A percentile compares a stretch with the other conserved stretches of the same genome.
Evolutionary conservation across 495 filamentous ascomycete species (phyloP).

Genomic region (Glarea lozoyensis): DNA sequence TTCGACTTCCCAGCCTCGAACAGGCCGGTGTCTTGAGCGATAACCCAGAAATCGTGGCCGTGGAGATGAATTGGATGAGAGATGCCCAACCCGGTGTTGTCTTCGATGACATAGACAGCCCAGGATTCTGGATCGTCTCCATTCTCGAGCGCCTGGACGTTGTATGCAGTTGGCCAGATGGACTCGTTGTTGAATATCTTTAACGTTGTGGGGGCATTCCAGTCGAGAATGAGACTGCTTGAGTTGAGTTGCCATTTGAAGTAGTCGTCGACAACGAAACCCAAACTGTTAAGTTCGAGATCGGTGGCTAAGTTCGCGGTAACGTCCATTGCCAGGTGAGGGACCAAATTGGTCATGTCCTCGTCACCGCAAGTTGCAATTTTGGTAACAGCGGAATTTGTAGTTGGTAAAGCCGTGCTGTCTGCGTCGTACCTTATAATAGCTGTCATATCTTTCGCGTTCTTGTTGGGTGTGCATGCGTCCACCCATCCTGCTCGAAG

Average conservation of each 20-base stretch:
- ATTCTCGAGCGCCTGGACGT: conserved; percentile 31
- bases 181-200: conserved; percentile 26
- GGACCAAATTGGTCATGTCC: conserved; percentile 22
- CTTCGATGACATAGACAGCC: conserved; percentile 28
- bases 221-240: conserved; percentile 30
- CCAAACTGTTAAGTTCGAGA: conserved; percentile 16
- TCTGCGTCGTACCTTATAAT: conserved; percentile 44
- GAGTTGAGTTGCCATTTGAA: conserved; percentile 36
- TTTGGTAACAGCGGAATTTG: conserved; percentile 17
- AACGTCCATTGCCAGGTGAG: conserved; percentile 25
- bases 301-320: conserved; percentile 10
- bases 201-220: conserved; percentile 31
- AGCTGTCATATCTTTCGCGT: conserved; percentile 40
- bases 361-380: conserved; percentile 25
- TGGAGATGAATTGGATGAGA: conserved; percentile 47
- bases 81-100: conserved; percentile 18
- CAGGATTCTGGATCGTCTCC: conserved; percentile 25
- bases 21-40: conserved; percentile 33
- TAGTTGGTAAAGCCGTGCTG: conserved; percentile 26
- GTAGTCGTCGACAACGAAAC: conserved; percentile 12
- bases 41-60: conserved; percentile 49
- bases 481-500: conserved; percentile 17
- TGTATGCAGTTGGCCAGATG: conserved; percentile 28
- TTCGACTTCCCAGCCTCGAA: conserved; percentile 19
- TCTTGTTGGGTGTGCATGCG: conserved; percentile 35